These are phyloP conservation scores for Artemisia argyi DNA, from an alignment of 129 eudicot species.

Conservation along the genomic window DNA sequence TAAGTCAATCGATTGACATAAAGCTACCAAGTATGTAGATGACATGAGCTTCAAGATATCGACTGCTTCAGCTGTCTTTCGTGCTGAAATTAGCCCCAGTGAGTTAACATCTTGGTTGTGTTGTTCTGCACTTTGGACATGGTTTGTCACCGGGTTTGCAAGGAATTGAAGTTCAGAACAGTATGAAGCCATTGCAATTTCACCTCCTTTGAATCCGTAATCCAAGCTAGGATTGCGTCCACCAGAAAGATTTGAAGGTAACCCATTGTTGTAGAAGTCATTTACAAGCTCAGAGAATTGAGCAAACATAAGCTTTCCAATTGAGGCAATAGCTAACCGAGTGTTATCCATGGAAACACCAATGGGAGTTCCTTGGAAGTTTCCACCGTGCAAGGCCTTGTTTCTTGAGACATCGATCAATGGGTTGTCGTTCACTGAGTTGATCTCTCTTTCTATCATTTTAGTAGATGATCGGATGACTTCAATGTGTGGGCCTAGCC, in stretches of 20 bases:
- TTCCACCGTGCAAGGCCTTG: slow-evolving; percentile 87
- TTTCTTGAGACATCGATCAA: slow-evolving; percentile 78
- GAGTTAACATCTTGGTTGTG: slow-evolving; percentile 94
- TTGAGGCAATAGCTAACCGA: slow-evolving; percentile 65
- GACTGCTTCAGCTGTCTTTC: slow-evolving; percentile 77
- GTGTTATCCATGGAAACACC: slow-evolving; percentile 92
- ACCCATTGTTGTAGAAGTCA: slow-evolving; percentile 81
- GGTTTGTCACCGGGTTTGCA: slow-evolving; percentile 84
- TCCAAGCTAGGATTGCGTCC: slow-evolving; percentile 85
- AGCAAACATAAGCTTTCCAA: slow-evolving; percentile 81
- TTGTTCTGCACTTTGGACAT: slow-evolving; percentile 89
- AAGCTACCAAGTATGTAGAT: slow-evolving; percentile 58
- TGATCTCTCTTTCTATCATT: slow-evolving; percentile 82
- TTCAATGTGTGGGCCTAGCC: slow-evolving; percentile 87
- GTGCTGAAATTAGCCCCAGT: slow-evolving; percentile 67
- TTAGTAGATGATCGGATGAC: slow-evolving; percentile 74
- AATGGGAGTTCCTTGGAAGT: slow-evolving; percentile 85
- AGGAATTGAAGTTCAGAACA: slow-evolving; percentile 83
- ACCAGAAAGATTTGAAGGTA: slow-evolving; percentile 76
- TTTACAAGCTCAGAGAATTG: slow-evolving; percentile 82
- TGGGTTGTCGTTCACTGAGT: slow-evolving; percentile 87
- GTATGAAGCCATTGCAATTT: slow-evolving; percentile 86
- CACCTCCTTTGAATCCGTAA: slow-evolving; percentile 80
- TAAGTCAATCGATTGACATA: slow-evolving; percentile 80
- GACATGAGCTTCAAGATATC: slow-evolving; percentile 85